Evolutionary conservation across 2,329 filamentous ascomycete genomes (phyloP), one percentile per base, ranked within the genome.

Genomic region (Diaporthe destruens): DNA sequence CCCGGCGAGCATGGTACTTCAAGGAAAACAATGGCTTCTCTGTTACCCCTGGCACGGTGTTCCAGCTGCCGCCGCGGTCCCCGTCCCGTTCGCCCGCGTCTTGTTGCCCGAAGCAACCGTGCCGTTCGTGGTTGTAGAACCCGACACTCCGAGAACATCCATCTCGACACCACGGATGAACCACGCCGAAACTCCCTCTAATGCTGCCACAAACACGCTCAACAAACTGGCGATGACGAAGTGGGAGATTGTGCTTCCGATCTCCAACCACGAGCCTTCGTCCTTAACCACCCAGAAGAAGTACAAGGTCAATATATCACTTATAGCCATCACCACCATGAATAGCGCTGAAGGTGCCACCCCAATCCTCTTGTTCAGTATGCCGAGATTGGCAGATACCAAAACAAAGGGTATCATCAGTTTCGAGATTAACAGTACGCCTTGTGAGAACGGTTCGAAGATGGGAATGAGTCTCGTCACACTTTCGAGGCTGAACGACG

Each of bases 281-380:
- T 99, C 96, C 78, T 93, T 93, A 57, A 99, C 96, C 78, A 98
- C 94, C 91, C 94, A 99, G 84, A 99, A 99, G 85, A 99, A 99
- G 78, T 96, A 94, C 68, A 99, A 87, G 4, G 96, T 98, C 80
- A 98, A 87, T 65, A 98, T 90, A 80, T 99, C 96, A 74, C 93
- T 95, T 67, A 97, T 90, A 0, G 93, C 93, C 90, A 98, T 97
- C 66, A 97, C 95, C 2, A 96, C 85, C 92, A 98, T 98, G 84
- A 98, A 98, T 5, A 99, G 85, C 7, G 95, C 94, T 51, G 93
- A 95, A 0, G 95, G 95, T 11, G 95, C 93, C 0, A 99, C 92
- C 20, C 93, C 92, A 0, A 99, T 85, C 8, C 93, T 86, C 77
- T 91, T 91, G 81, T 98, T 99, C 20, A 99, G 86, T 16, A 99